phyloP scores from a whole-genome alignment of 2,329 filamentous ascomycete genomes.

The Cadophora luteo-olivacea region DNA sequence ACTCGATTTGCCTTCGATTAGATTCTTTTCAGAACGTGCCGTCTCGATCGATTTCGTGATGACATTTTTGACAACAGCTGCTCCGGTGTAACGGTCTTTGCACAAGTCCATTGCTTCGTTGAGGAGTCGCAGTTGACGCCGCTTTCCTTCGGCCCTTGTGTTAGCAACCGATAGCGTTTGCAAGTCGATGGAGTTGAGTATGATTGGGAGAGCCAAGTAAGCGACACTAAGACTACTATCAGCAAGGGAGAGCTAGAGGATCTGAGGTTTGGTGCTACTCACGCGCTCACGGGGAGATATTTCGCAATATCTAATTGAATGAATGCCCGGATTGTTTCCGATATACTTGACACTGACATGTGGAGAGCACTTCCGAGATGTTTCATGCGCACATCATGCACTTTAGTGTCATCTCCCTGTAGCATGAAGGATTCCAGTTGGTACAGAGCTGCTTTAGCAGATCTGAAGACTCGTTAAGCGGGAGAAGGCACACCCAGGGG shows the following conservation, averaged over 20 bases:
- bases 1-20: not conserved
- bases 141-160: slow-evolving; percentile 4
- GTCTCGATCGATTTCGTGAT: slow-evolving; percentile 16
- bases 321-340: slow-evolving; percentile 15
- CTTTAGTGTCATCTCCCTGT: not conserved
- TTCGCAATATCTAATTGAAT: slow-evolving; percentile 19
- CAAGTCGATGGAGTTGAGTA: slow-evolving; percentile 16
- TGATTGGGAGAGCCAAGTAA: slow-evolving; percentile 20
- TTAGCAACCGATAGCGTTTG: not conserved
- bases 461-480: slow-evolving; percentile 6
- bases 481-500: not conserved
- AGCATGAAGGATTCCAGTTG: slow-evolving; percentile 21
- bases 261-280: not conserved
- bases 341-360: slow-evolving; percentile 16
- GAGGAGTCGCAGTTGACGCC: slow-evolving; percentile 12
- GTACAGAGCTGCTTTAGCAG: slow-evolving; percentile 20
- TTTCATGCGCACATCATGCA: slow-evolving; percentile 14
- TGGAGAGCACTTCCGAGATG: slow-evolving; percentile 19
- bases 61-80: not conserved
- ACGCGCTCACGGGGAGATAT: slow-evolving; percentile 20
- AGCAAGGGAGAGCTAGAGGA: not conserved
- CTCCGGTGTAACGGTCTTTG: slow-evolving; percentile 12
- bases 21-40: not conserved
- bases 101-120: slow-evolving; percentile 20
- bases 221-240: not conserved